Percentiles rank a stretch among this genome's conserved stretches.
These are phyloP conservation scores for Mortierella sp. DNA, from an alignment of 371 early-diverging fungal genomes.

Conservation along the genomic window DNA sequence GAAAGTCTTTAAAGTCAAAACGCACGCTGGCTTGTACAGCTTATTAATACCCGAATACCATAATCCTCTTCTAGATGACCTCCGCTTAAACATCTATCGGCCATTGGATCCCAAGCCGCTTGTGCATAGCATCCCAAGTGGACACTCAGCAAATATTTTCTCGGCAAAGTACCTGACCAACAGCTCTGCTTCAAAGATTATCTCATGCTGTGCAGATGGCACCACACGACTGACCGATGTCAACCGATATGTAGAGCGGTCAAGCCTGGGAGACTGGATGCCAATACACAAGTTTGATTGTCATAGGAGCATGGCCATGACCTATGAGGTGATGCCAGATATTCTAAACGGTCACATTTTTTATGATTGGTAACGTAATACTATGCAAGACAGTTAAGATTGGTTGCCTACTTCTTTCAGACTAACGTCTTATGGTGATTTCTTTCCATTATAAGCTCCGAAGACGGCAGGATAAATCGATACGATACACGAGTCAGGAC, in stretches of 20 bases:
- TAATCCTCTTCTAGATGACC: conserved; percentile 37
- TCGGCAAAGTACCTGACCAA: conserved; percentile 78
- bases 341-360: conserved; percentile 41
- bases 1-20: too few relatives aligned
- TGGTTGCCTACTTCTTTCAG: neutral
- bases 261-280: conserved; percentile 20
- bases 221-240: conserved; percentile 77
- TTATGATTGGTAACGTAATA: conserved; percentile 44
- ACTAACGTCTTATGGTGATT: neutral
- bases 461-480: conserved; percentile 55
- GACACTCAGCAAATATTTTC: conserved; percentile 84
- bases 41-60: too few relatives aligned
- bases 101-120: conserved; percentile 39
- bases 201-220: conserved; percentile 78
- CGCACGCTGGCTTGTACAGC: too few relatives aligned
- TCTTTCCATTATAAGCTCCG: conserved; percentile 28
- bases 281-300: conserved; percentile 47
- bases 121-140: conserved; percentile 52
- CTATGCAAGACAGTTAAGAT: too few relatives aligned
- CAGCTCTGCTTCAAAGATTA: conserved; percentile 70
- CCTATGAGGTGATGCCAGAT: conserved; percentile 54
- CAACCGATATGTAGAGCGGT: conserved; percentile 27
- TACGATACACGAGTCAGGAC: conserved; percentile 56
- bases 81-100: conserved; percentile 37
- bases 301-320: conserved; percentile 32